Conservation (phyloP, 1,284 basidiomycete species). For the Uromyces viciae-fabae region DNA sequence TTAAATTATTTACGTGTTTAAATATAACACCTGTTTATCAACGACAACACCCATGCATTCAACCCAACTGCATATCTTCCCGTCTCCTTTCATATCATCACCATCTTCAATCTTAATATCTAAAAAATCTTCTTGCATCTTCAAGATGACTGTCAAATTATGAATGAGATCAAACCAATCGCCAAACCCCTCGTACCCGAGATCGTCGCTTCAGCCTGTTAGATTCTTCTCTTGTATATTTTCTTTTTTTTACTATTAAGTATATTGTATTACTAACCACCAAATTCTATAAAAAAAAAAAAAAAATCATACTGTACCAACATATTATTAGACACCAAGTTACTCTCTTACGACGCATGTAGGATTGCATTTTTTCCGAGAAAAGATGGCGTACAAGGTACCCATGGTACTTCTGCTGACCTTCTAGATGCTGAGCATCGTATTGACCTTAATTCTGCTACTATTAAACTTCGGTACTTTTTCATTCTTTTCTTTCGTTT, state of each 20-base stretch:
- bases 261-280: too few relatives aligned
- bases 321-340: constrained; percentile 34
- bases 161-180: constrained; percentile 31
- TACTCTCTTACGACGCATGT: constrained; percentile 36
- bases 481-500: background rate
- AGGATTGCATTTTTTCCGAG: constrained; percentile 39
- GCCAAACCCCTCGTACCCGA: constrained; percentile 40
- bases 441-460: constrained; percentile 22
- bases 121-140: too few relatives aligned
- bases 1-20: too few relatives aligned
- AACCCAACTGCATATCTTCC: too few relatives aligned
- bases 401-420: constrained; percentile 23
- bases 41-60: too few relatives aligned
- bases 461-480: constrained; percentile 23
- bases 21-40: too few relatives aligned
- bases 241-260: too few relatives aligned
- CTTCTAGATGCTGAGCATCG: background rate
- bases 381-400: constrained; percentile 36
- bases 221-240: background rate
- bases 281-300: too few relatives aligned
- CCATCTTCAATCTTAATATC: too few relatives aligned
- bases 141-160: constrained; percentile 44
- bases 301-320: too few relatives aligned
- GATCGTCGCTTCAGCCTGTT: constrained; percentile 42
- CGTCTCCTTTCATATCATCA: too few relatives aligned